Evolutionary conservation across 768 basidiomycete species (phyloP).

Genomic region (Boletus coccyginus): DNA sequence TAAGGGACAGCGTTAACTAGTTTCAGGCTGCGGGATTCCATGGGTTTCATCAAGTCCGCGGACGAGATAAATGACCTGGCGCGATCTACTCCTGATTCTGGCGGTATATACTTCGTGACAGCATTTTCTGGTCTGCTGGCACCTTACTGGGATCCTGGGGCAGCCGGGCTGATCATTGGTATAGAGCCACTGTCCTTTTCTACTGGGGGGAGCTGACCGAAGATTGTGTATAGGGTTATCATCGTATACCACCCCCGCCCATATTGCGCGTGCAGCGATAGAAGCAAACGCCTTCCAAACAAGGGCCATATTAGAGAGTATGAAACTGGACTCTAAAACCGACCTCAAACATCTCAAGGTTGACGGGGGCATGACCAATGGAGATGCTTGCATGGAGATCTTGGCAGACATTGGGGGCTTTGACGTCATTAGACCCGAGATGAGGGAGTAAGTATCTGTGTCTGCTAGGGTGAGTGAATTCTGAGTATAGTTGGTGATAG

Average conservation of each 20-base stretch:
- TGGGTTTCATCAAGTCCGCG: conserved; percentile 78
- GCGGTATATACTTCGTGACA: conserved; percentile 94
- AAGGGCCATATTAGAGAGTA: conserved; percentile 90
- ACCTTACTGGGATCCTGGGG: conserved; percentile 96
- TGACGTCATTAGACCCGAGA: conserved; percentile 87
- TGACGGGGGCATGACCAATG: conserved; percentile 98
- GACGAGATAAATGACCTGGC: conserved; percentile 85
- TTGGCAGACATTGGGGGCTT: conserved; percentile 91
- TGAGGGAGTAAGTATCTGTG: conserved; percentile 77
- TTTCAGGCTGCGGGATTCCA: conserved; percentile 80
- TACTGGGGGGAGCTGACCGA: not conserved
- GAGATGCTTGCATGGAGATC: conserved; percentile 82
- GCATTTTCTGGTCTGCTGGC: conserved; percentile 95
- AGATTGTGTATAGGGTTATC: conserved; percentile 53
- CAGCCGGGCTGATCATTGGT: conserved; percentile 85
- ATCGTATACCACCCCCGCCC: conserved; percentile 85
- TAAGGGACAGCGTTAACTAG: not conserved
- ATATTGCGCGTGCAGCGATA: conserved; percentile 92
- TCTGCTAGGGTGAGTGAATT: not conserved
- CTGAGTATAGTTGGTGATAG: conserved; percentile 35
- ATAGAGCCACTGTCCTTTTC: conserved; percentile 8
- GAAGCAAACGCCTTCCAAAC: conserved; percentile 98
- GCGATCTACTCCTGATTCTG: conserved; percentile 69
- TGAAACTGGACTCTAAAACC: conserved; percentile 83
- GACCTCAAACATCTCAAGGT: conserved; percentile 87